Percentiles rank a stretch among this genome's conserved stretches.
Conservation (phyloP, 148 eudicot genomes). For the Silene uniflora region DNA sequence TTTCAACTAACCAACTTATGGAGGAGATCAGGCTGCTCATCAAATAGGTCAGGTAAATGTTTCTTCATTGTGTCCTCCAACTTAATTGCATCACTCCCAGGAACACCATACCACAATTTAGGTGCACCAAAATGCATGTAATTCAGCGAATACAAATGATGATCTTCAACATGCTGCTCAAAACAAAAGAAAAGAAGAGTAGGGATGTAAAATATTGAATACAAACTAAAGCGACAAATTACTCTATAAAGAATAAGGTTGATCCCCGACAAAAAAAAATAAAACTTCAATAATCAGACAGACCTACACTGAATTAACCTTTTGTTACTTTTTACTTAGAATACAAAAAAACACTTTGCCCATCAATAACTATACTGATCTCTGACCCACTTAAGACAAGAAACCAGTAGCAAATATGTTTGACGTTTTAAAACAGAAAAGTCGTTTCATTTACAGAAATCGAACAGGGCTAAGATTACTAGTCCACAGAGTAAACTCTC, state of each 20-base stretch:
- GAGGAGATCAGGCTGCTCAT: slow-evolving; percentile 97
- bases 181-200: slow-evolving; percentile 12
- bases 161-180: slow-evolving; percentile 96
- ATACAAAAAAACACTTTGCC: background rate
- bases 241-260: background rate
- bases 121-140: slow-evolving; percentile 99
- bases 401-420: background rate
- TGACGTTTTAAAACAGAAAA: background rate
- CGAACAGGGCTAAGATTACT: background rate
- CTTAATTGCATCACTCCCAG: slow-evolving; percentile 70
- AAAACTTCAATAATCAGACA: background rate
- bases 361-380: background rate
- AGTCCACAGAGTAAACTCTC: background rate
- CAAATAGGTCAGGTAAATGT: slow-evolving; percentile 83
- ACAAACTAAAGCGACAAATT: background rate
- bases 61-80: slow-evolving; percentile 89
- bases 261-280: background rate
- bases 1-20: slow-evolving; percentile 76
- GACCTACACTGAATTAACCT: background rate
- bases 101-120: slow-evolving; percentile 97
- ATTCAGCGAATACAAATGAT: slow-evolving; percentile 85
- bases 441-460: background rate
- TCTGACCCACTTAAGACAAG: background rate
- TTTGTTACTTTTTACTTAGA: background rate
- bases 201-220: background rate